These are phyloP conservation scores for Ilex aquifolium DNA, from an alignment of 257 asterid species.

Conservation along the genomic window DNA sequence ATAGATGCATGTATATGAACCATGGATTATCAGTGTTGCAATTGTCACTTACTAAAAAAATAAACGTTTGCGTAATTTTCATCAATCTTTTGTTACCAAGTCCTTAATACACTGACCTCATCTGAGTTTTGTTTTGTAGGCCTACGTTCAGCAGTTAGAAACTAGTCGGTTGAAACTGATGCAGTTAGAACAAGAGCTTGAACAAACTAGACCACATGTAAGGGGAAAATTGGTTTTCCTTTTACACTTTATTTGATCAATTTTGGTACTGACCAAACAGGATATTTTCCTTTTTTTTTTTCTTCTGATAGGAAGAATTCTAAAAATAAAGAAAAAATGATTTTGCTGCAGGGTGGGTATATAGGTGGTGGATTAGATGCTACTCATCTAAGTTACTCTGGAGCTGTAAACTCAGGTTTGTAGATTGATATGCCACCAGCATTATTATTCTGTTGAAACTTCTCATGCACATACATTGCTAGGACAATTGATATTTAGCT, in stretches of 20 bases:
- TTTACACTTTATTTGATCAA: slow-evolving; percentile 3
- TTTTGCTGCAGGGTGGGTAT: slow-evolving; percentile 47
- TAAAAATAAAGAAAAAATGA: slow-evolving; percentile 7
- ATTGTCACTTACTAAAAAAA: neutral
- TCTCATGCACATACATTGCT: no score
- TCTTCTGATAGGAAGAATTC: slow-evolving; percentile 7
- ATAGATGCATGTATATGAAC: no score
- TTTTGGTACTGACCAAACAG: neutral
- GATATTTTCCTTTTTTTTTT: slow-evolving; percentile 1
- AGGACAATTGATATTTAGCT: no score
- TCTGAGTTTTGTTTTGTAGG: slow-evolving; percentile 34
- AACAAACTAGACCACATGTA: slow-evolving; percentile 68
- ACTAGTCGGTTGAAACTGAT: slow-evolving; percentile 61
- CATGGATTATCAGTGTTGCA: neutral
- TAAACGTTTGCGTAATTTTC: neutral
- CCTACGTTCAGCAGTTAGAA: slow-evolving; percentile 92
- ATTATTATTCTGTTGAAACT: no score
- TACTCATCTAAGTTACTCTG: slow-evolving; percentile 54
- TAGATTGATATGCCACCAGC: slow-evolving; percentile 6
- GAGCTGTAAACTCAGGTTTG: slow-evolving; percentile 63
- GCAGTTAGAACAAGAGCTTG: slow-evolving; percentile 90
- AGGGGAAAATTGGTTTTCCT: slow-evolving; percentile 5
- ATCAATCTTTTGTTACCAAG: neutral
- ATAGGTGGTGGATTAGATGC: slow-evolving; percentile 51
- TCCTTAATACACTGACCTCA: neutral